Conservation (phyloP, 2,329 filamentous ascomycete genomes). For the Karstenula rhodostoma region DNA sequence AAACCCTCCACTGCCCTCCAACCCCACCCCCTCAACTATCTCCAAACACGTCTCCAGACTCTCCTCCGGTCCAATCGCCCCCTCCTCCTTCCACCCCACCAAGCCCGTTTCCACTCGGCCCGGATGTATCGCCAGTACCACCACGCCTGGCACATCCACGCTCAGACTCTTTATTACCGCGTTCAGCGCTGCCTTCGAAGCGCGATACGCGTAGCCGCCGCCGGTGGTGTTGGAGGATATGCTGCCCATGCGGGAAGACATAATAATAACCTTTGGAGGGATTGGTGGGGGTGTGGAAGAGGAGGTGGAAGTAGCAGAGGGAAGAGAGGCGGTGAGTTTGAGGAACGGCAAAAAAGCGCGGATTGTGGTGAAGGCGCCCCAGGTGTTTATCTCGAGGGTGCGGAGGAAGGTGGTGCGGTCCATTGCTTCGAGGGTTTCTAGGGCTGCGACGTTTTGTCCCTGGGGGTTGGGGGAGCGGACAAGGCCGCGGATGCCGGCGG, state of each 20-base stretch:
- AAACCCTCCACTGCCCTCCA: slow-evolving; percentile 49
- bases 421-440: slow-evolving; percentile 54
- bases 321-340: not conserved
- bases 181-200: slow-evolving; percentile 58
- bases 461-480: slow-evolving; percentile 40
- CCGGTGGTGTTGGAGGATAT: slow-evolving; percentile 51
- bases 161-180: slow-evolving; percentile 55
- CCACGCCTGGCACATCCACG: slow-evolving; percentile 54
- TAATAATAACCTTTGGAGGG: slow-evolving; percentile 49
- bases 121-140: slow-evolving; percentile 55
- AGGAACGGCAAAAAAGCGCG: slow-evolving; percentile 50
- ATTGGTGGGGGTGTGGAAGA: not conserved
- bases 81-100: slow-evolving; percentile 55
- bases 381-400: slow-evolving; percentile 54
- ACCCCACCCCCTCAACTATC: slow-evolving; percentile 46
- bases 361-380: slow-evolving; percentile 53
- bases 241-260: slow-evolving; percentile 57
- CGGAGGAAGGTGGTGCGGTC: slow-evolving; percentile 47
- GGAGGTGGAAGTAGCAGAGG: too few species aligned
- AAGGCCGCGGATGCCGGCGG: slow-evolving; percentile 56
- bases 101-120: slow-evolving; percentile 56
- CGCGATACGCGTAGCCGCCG: slow-evolving; percentile 57
- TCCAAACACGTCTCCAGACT: slow-evolving; percentile 50
- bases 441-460: slow-evolving; percentile 46
- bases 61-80: slow-evolving; percentile 53